Percentiles rank a stretch among this genome's conserved stretches.
phyloP scores from a whole-genome alignment of 2,329 filamentous ascomycete genomes.

The Pezicula neosporulosa region DNA sequence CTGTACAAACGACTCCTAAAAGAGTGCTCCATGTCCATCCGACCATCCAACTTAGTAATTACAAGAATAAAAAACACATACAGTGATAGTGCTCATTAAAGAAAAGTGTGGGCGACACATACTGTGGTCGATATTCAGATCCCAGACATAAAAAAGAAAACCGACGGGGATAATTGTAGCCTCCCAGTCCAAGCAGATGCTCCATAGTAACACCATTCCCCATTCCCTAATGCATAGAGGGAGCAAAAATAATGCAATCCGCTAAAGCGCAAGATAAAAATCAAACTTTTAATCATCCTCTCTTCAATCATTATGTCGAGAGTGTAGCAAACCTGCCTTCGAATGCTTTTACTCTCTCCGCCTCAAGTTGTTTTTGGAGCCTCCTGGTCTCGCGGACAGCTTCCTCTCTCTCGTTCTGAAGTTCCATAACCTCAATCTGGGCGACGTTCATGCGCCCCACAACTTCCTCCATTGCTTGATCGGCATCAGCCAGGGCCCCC shows the following conservation, averaged over 20 bases:
- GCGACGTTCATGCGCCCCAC: slow-evolving; percentile 78
- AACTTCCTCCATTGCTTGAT: slow-evolving; percentile 80
- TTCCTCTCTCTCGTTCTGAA: slow-evolving; percentile 73
- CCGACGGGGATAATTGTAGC: too few species aligned
- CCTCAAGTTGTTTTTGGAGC: slow-evolving; percentile 64
- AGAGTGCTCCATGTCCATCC: too few species aligned
- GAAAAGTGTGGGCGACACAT: too few species aligned
- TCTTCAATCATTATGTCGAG: slow-evolving; percentile 11
- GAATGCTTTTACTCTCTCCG: slow-evolving; percentile 24
- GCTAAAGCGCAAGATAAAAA: not conserved
- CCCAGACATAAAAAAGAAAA: too few species aligned
- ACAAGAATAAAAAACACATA: too few species aligned
- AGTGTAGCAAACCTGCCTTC: slow-evolving; percentile 25
- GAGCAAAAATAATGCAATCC: not conserved
- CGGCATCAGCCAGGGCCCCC: slow-evolving; percentile 70
- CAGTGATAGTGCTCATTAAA: too few species aligned
- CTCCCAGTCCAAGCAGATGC: too few species aligned
- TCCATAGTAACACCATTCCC: too few species aligned
- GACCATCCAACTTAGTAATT: too few species aligned
- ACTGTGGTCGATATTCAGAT: too few species aligned
- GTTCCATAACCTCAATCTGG: slow-evolving; percentile 77
- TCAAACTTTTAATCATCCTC: not conserved
- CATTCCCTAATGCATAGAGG: too few species aligned
- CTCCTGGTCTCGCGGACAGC: slow-evolving; percentile 68
- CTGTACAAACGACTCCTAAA: too few species aligned